Percentiles rank a stretch among this genome's conserved stretches.
phyloP scores from a whole-genome alignment of 768 basidiomycete species.

The Rhizopogon rudus region DNA sequence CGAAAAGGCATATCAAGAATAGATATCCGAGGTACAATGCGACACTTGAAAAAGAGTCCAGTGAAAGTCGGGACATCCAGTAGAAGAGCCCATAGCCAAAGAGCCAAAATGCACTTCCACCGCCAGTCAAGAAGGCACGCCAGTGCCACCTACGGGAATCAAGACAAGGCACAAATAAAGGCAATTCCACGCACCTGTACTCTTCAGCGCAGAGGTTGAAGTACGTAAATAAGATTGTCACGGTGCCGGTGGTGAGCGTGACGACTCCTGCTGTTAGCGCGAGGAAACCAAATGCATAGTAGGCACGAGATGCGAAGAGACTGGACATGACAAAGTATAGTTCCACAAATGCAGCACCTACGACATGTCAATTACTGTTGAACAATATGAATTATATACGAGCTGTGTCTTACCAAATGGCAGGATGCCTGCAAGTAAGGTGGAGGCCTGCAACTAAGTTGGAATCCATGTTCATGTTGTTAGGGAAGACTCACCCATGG shows the following conservation, averaged over 20 bases:
- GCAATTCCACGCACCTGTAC: slow-evolving; percentile 57
- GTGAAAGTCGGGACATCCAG: slow-evolving; percentile 80
- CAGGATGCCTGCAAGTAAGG: slow-evolving; percentile 83
- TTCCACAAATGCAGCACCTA: slow-evolving; percentile 93
- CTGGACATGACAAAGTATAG: slow-evolving; percentile 89
- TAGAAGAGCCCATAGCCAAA: slow-evolving; percentile 86
- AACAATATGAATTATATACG: neutral
- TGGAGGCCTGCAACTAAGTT: slow-evolving; percentile 45
- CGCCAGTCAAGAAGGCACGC: slow-evolving; percentile 89
- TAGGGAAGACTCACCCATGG: slow-evolving; percentile 55
- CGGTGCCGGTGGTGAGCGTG: slow-evolving; percentile 83
- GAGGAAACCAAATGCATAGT: slow-evolving; percentile 96
- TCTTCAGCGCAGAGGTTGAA: slow-evolving; percentile 93
- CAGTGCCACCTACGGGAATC: slow-evolving; percentile 78
- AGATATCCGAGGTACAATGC: slow-evolving; percentile 90
- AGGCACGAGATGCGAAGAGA: slow-evolving; percentile 86
- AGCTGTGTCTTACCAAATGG: slow-evolving; percentile 64
- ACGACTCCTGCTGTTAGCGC: slow-evolving; percentile 83
- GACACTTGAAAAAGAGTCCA: slow-evolving; percentile 77
- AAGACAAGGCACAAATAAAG: neutral
- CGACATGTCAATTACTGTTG: neutral
- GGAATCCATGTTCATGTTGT: slow-evolving; percentile 3
- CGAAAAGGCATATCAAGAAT: slow-evolving; percentile 71
- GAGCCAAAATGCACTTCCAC: slow-evolving; percentile 84
- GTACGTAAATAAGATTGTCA: slow-evolving; percentile 85